phyloP scores from a whole-genome alignment of 169 alveolate species.

The Eimeria brunetti region DNA sequence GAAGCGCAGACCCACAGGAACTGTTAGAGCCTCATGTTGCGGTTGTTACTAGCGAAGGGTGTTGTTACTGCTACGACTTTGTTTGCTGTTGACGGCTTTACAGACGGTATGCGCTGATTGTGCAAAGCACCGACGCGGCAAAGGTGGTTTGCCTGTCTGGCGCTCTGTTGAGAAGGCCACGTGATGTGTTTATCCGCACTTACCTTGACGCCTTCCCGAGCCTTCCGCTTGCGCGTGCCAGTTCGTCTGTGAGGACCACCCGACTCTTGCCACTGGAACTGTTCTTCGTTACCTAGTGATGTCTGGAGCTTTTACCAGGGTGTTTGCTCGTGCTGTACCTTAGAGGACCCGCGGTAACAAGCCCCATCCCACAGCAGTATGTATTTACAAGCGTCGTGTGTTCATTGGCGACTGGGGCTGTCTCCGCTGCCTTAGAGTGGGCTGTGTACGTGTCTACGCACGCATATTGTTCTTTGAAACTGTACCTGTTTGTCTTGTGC shows the following conservation, averaged over 20 bases:
- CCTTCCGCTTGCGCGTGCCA: neutral
- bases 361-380: no score
- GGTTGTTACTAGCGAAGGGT: neutral
- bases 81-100: neutral
- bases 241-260: neutral
- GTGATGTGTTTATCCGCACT: neutral
- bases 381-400: neutral
- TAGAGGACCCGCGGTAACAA: no score
- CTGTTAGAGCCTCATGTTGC: neutral
- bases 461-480: no score
- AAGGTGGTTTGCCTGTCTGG: neutral
- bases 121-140: conserved; percentile 61
- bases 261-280: neutral
- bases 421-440: neutral
- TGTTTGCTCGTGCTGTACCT: no score
- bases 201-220: neutral
- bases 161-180: neutral
- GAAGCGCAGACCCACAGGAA: neutral
- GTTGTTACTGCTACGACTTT: neutral
- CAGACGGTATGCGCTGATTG: conserved; percentile 52
- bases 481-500: neutral
- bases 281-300: neutral
- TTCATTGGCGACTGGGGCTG: neutral
- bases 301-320: no score
- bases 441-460: neutral